phyloP scores from a whole-genome alignment of 2,329 filamentous ascomycete species.

The Davidsoniella australis region DNA sequence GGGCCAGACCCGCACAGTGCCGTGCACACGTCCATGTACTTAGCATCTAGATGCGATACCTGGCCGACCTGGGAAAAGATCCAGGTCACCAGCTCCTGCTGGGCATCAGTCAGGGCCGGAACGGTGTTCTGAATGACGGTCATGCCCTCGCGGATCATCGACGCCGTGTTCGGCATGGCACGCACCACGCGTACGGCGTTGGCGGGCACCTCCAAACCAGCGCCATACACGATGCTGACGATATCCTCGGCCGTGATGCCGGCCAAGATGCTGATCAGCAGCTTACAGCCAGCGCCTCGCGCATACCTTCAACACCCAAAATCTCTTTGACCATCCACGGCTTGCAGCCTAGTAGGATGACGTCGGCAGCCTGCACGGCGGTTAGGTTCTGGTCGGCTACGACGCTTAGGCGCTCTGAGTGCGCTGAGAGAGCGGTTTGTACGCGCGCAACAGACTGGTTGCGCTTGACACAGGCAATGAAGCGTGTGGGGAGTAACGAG shows the following conservation, averaged over 20 bases:
- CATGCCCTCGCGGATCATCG: constrained; percentile 65
- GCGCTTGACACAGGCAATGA: constrained; percentile 66
- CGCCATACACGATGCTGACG: constrained; percentile 42
- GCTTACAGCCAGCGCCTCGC: constrained; percentile 56
- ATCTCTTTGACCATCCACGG: constrained; percentile 56
- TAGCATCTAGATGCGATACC: constrained; percentile 48
- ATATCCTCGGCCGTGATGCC: constrained; percentile 58
- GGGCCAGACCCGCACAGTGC: constrained; percentile 60
- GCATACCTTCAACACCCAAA: constrained; percentile 49
- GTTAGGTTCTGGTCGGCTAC: constrained; percentile 55
- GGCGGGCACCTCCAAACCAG: constrained; percentile 22
- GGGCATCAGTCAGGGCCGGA: constrained; percentile 37
- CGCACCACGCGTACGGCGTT: constrained; percentile 47
- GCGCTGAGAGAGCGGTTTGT: constrained; percentile 44
- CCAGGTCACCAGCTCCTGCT: constrained; percentile 47
- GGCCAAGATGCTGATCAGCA: constrained; percentile 66
- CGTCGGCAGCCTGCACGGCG: constrained; percentile 49
- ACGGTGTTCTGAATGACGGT: constrained; percentile 53
- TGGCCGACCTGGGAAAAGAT: constrained; percentile 62
- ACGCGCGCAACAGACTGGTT: constrained; percentile 53
- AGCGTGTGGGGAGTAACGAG: constrained; percentile 47
- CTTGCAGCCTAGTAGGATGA: constrained; percentile 67
- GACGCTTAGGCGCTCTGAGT: constrained; percentile 45
- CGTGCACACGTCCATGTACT: constrained; percentile 55
- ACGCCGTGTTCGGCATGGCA: constrained; percentile 74